These are phyloP conservation scores for Pulicaria dysenterica DNA, from an alignment of 129 eudicot species.

Conservation along the genomic window DNA sequence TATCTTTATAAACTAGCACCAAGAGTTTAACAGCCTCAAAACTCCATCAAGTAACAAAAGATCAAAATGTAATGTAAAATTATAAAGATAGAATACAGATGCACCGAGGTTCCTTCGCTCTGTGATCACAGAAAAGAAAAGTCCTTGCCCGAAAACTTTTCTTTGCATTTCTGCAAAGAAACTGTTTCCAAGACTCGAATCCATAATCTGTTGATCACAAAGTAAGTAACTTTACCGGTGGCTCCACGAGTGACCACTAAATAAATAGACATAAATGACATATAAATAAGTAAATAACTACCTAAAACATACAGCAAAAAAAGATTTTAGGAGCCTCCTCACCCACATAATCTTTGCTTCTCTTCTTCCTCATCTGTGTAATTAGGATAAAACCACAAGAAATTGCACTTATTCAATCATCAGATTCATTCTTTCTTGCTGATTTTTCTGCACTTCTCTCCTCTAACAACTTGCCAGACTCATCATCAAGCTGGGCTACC, in stretches of 20 bases:
- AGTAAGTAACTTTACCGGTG: constrained; percentile 18
- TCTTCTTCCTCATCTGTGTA: constrained; percentile 11
- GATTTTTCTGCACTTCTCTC: constrained; percentile 48
- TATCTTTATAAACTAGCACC: constrained; percentile 32
- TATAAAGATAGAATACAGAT: constrained; percentile 17
- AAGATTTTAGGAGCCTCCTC: constrained; percentile 25
- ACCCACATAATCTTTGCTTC: constrained; percentile 22
- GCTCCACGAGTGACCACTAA: constrained; percentile 16
- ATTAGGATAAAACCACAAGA: neutral
- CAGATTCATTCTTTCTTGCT: constrained; percentile 42
- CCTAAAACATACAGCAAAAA: constrained; percentile 35
- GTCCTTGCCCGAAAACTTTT: constrained; percentile 8
- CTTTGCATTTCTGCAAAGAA: constrained; percentile 4
- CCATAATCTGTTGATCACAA: constrained; percentile 17
- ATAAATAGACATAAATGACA: constrained; percentile 30
- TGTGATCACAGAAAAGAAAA: neutral
- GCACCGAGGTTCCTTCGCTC: constrained; percentile 22
- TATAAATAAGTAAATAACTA: constrained; percentile 30
- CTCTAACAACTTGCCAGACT: constrained; percentile 62
- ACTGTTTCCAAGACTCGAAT: constrained; percentile 16
- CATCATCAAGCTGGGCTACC: constrained; percentile 59
- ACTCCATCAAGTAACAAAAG: constrained; percentile 22
- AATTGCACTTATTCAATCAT: constrained; percentile 31
- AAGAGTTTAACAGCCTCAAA: constrained; percentile 33
- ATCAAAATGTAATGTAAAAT: neutral